These are phyloP conservation scores for Pseudonitzschia pungens DNA, from an alignment of 108 stramenopile genomes.

Conservation along the genomic window DNA sequence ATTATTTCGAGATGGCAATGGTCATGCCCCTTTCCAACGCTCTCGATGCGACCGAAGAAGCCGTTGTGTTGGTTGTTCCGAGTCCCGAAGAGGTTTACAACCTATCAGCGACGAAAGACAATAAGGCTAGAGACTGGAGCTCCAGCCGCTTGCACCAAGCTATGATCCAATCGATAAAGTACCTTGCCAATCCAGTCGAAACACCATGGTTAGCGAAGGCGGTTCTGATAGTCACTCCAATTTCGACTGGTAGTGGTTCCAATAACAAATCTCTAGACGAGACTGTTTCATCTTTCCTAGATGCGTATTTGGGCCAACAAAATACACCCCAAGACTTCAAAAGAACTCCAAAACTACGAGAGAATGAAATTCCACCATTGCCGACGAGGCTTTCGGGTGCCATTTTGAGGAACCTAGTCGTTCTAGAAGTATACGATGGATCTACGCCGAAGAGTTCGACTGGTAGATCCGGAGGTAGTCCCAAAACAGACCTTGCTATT, in stretches of 20 bases:
- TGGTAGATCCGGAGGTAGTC: not conserved
- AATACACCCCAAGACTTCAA: not conserved
- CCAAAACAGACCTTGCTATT: conserved; percentile 29
- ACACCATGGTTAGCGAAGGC: conserved; percentile 82
- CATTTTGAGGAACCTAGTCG: conserved; percentile 67
- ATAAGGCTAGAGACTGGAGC: conserved; percentile 39
- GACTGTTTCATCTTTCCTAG: conserved; percentile 42
- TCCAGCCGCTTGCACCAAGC: conserved; percentile 49
- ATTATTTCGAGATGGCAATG: conserved; percentile 53
- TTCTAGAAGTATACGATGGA: conserved; percentile 40
- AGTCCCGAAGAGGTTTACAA: conserved; percentile 2
- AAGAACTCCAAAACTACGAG: not conserved
- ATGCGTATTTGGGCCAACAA: conserved; percentile 39
- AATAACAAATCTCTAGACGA: conserved; percentile 23
- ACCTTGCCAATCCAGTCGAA: conserved; percentile 41
- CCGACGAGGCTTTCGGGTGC: conserved; percentile 54
- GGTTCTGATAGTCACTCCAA: conserved; percentile 67
- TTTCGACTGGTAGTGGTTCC: not conserved
- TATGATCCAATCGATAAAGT: conserved; percentile 50
- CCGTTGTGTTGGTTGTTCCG: conserved; percentile 71
- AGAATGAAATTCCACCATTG: conserved; percentile 28
- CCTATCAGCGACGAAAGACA: not conserved
- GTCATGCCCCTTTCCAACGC: conserved; percentile 43
- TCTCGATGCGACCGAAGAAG: conserved; percentile 58
- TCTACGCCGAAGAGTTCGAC: not conserved